Evolutionary conservation across 192 early-diverging fungal genomes (phyloP), one percentile per base, ranked within the genome.

Genomic region (Coemansia sp.): DNA sequence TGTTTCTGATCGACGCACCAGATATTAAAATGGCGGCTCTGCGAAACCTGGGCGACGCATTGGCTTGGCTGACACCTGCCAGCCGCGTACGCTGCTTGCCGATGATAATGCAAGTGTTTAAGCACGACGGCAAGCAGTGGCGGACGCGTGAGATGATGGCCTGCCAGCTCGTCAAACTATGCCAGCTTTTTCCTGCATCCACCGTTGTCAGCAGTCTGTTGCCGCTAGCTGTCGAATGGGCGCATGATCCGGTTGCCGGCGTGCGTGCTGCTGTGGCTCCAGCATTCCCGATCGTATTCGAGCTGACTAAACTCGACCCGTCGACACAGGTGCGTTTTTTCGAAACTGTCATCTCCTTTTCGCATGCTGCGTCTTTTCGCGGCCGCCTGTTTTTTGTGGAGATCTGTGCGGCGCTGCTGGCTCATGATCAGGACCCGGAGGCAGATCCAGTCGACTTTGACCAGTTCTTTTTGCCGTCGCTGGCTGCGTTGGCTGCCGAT

Each of bases 11-110:
- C 28, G 83, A 84, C 20, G 58, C 63, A 20, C 57, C 60, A 33
- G 88, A 90, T 40, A 87, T 93, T 57, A 88, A 90, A 58, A 86
- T 89, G 69, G 91, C 84, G 3, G 86, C 89, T 8, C 57, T 93
- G 66, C 83, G 83, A 48, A 83, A 88, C 63, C 68, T 91, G 34
- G 85, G 86, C 39, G 88, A 87, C 35, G 87, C 90, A 40, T 68
- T 93, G 26, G 73, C 81, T 7, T 86, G 84, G 51, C 78, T 93
- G 26, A 85, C 88, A 1, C 72, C 82, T 13, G 71, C 79, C 8
- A 84, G 84, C 57, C 83, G 90, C 1, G 85, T 88, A 18, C 84
- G 87, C 21, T 89, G 87, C 66, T 64, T 93, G 66, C 88, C 87
- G 3, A 83, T 85, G 59, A 71, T 91, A 4, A 70, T 80, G 63